Base-by-base conservation (phyloP, 2,329 filamentous ascomycete genomes). In the Coniella lustricola region DNA sequence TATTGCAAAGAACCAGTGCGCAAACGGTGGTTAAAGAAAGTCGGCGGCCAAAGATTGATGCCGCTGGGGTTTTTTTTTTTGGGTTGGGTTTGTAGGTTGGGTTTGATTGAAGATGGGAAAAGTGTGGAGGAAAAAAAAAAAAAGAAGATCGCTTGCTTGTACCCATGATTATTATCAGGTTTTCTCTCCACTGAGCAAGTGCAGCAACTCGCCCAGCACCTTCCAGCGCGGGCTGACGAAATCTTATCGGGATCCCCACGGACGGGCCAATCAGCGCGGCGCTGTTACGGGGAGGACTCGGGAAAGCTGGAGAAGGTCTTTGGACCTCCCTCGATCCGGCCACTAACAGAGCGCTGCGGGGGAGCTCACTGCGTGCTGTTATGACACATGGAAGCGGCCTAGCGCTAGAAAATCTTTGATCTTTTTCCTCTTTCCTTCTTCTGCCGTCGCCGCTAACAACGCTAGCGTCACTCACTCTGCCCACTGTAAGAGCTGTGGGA, bases 211-310 rank as follows among this genome's bases (percentile, higher is more conserved):
- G n/a, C n/a, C n/a, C n/a, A n/a, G n/a, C n/a, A n/a, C 38, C 38
- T 46, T 42, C 16, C 37, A 36, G 17, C 43, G 39, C 46, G 41
- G 29, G 44, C n/a, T 22, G 34, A 46, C 57, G 57, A 59, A 59
- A 57, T 57, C 54, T 55, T 53, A 59, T 57, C 57, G 57, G 57
- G 54, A 55, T 35, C 41, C 20, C 17, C 16, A 9, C 46, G 38
- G 52, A 36, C 47, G 42, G 47, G 46, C 40, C 44, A 34, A 38
- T 16, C n/a, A 51, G 16, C 5, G 4, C n/a, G 5, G 7, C 21
- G 38, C 9, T 41, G 12, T 46, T 54, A 55, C 50, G 50, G 33
- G 45, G 14, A 16, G 14, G 2, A 8, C 43, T 36, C 44, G 44
- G 33, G 49, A 38, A 43, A 29, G 18, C 21, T 39, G 44, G 25